These are phyloP conservation scores for Hirschioporus abietinus DNA, from an alignment of 768 basidiomycete species.

Conservation along the genomic window DNA sequence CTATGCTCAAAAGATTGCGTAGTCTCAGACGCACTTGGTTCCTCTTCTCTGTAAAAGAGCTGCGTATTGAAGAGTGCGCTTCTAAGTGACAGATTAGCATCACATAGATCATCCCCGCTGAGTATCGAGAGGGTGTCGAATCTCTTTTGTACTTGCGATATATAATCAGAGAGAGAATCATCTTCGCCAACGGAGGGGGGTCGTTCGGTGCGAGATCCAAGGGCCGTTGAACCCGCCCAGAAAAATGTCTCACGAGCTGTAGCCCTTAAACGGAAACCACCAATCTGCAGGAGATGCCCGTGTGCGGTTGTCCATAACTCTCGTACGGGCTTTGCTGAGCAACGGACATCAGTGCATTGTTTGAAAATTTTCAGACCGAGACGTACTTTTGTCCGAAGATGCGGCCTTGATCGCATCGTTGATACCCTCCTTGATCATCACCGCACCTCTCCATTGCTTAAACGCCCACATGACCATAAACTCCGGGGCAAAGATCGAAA, in stretches of 20 bases:
- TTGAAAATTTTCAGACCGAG: neutral
- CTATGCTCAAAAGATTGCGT: too few species aligned
- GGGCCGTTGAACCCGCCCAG: too few species aligned
- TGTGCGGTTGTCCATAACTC: slow-evolving; percentile 5
- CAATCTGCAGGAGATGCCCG: slow-evolving; percentile 3
- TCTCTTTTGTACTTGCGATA: too few species aligned
- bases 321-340: neutral
- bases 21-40: too few species aligned
- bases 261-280: neutral
- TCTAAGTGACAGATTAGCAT: too few species aligned
- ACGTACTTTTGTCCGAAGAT: neutral
- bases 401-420: neutral
- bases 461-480: slow-evolving; percentile 23
- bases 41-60: too few species aligned
- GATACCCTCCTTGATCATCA: slow-evolving; percentile 37
- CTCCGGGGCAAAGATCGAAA: slow-evolving; percentile 23
- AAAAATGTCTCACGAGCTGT: neutral
- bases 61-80: too few species aligned
- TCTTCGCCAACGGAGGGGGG: too few species aligned
- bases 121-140: too few species aligned
- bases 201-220: too few species aligned
- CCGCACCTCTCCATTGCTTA: slow-evolving; percentile 11
- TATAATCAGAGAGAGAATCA: too few species aligned
- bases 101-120: too few species aligned
- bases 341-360: neutral